Percentiles rank a stretch among this genome's conserved stretches.
Conservation (phyloP, 768 basidiomycete genomes). For the Auriscalpium vulgare region DNA sequence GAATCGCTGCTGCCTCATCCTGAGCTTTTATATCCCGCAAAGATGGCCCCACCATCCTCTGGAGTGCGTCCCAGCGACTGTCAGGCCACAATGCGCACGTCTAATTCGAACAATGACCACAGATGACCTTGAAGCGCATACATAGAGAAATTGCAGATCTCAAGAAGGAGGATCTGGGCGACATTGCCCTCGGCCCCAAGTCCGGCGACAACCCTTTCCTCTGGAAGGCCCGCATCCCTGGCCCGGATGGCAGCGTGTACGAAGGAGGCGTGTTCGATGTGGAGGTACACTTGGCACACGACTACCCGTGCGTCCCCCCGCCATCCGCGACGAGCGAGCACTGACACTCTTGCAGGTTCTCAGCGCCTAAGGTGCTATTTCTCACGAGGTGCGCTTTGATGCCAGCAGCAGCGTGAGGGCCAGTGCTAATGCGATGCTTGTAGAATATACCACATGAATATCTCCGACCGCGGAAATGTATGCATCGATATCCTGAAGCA, state of each 20-base stretch:
- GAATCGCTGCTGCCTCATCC: too few species aligned
- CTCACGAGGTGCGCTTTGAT: conserved; percentile 49
- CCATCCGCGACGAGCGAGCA: not conserved
- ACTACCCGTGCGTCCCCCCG: conserved; percentile 62
- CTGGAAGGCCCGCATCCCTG: conserved; percentile 75
- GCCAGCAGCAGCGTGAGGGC: not conserved
- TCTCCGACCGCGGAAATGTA: conserved; percentile 68
- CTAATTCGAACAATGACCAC: not conserved
- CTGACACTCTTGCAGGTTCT: conserved; percentile 43
- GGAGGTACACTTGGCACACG: conserved; percentile 53
- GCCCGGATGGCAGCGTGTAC: conserved; percentile 76
- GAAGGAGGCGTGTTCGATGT: conserved; percentile 72
- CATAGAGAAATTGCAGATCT: conserved; percentile 75
- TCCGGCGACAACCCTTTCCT: conserved; percentile 54
- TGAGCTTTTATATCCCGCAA: not conserved
- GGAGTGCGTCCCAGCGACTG: conserved; percentile 2
- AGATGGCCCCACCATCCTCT: conserved; percentile 8
- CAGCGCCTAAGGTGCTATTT: conserved; percentile 70
- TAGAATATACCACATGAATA: conserved; percentile 90
- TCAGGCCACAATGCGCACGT: not conserved
- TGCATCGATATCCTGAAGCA: conserved; percentile 90
- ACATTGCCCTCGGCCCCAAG: conserved; percentile 58
- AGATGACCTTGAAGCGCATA: conserved; percentile 76
- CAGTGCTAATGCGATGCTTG: not conserved
- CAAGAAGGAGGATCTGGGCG: conserved; percentile 75